Evolutionary conservation across 176 grass and related monocot species (phyloP).

Genomic region (Triticum turgidum): DNA sequence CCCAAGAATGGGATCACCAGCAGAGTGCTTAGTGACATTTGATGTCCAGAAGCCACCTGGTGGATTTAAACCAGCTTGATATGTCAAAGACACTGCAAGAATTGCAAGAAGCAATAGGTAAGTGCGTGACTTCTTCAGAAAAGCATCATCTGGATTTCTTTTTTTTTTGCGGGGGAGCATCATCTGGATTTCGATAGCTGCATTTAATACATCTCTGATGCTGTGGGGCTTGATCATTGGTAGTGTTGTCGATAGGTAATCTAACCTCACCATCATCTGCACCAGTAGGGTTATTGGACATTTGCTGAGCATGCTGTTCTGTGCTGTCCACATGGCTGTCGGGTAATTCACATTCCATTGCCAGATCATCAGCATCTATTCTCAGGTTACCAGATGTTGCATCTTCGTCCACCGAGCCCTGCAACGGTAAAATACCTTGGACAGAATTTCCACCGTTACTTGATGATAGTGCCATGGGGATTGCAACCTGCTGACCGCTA

Average conservation of each 20-base stretch:
- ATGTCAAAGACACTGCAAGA: slow-evolving; percentile 23
- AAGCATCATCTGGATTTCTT: not conserved
- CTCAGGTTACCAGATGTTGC: not conserved
- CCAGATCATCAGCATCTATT: not conserved
- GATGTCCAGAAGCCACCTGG: slow-evolving; percentile 33
- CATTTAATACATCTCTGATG: not conserved
- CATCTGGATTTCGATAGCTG: not conserved
- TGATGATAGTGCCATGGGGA: not conserved
- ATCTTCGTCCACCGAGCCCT: not conserved
- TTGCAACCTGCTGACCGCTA: not conserved
- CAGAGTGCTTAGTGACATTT: not conserved
- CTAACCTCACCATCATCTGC: not conserved
- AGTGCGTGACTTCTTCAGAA: slow-evolving; percentile 13
- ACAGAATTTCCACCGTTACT: not conserved
- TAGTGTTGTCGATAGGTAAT: not conserved
- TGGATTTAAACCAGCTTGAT: slow-evolving; percentile 30
- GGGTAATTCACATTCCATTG: not conserved
- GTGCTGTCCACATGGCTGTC: not conserved
- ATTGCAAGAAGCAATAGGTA: slow-evolving; percentile 29
- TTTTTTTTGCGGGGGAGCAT: not conserved
- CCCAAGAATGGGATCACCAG: slow-evolving; percentile 23
- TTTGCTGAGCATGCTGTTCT: not conserved
- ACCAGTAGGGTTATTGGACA: not conserved
- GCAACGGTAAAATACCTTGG: not conserved
- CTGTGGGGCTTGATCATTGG: not conserved